Conservation (phyloP, 148 eudicot species). For the Pouteria glomerata region DNA sequence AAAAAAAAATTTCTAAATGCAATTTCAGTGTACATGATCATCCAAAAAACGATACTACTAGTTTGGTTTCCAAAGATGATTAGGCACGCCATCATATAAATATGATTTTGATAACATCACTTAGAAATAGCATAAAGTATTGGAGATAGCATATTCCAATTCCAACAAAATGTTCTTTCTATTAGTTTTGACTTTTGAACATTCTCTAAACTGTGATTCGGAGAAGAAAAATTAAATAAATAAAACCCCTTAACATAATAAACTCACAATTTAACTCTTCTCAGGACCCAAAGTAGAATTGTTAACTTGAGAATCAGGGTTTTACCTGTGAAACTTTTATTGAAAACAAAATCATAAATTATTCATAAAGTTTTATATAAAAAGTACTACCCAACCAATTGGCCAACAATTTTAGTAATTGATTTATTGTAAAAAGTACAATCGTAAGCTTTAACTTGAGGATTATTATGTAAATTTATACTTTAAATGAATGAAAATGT, state of each 20-base stretch:
- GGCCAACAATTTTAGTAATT: slow-evolving; percentile 6
- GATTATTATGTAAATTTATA: too few species aligned
- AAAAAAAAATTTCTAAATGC: too few species aligned
- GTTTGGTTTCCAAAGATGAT: neutral
- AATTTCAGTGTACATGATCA: too few species aligned
- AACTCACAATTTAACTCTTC: neutral
- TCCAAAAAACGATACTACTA: too few species aligned
- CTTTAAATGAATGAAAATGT: too few species aligned
- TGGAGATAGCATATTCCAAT: neutral
- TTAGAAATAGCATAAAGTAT: neutral
- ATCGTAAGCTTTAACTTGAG: neutral
- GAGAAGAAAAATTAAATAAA: neutral
- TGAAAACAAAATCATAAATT: neutral
- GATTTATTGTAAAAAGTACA: too few species aligned
- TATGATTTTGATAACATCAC: neutral
- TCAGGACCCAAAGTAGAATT: neutral
- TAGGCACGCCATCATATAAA: neutral
- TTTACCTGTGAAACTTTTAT: neutral
- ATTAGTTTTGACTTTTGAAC: neutral
- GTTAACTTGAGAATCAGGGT: neutral
- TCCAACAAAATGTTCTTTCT: neutral
- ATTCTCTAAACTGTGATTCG: neutral
- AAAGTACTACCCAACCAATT: neutral
- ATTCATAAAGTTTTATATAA: neutral
- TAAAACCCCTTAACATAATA: neutral